Evolutionary conservation across 768 basidiomycete species (phyloP).

Genomic region (Suillus hirtellus): DNA sequence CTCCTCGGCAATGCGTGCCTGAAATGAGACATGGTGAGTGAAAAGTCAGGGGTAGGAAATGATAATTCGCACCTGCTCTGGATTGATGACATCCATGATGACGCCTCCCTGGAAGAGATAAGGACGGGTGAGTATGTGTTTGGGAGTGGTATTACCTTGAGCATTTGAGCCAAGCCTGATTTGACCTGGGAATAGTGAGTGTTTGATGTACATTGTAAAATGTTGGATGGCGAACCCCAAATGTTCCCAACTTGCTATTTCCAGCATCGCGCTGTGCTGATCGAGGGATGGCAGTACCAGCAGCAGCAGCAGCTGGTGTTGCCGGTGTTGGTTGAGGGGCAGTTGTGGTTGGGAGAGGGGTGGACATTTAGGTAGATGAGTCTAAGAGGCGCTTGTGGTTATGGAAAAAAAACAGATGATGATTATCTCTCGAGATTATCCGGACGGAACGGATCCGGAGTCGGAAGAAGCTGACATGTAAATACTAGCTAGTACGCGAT

Average conservation of each 20-base stretch:
- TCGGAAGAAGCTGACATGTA: neutral
- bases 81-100: conserved; percentile 95
- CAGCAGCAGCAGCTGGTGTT: too few relatives aligned
- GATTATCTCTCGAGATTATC: neutral
- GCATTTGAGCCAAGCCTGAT: conserved; percentile 94
- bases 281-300: conserved; percentile 47
- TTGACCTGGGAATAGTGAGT: conserved; percentile 61
- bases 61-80: conserved; percentile 53
- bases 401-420: neutral
- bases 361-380: conserved; percentile 13
- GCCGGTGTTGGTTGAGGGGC: neutral
- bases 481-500: neutral
- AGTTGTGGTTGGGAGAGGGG: conserved; percentile 16
- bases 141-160: conserved; percentile 60
- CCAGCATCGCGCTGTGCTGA: conserved; percentile 51
- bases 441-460: neutral
- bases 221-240: conserved; percentile 47
- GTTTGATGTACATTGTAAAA: neutral
- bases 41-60: conserved; percentile 9
- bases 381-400: too few relatives aligned
- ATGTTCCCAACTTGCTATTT: conserved; percentile 66
- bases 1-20: conserved; percentile 96
- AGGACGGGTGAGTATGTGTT: conserved; percentile 11
- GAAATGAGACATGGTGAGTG: conserved; percentile 14
- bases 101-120: conserved; percentile 62